Percentiles rank a stretch among this genome's conserved stretches.
Conservation (phyloP, 2,329 filamentous ascomycete genomes). For the Trichoderma simmonsii region DNA sequence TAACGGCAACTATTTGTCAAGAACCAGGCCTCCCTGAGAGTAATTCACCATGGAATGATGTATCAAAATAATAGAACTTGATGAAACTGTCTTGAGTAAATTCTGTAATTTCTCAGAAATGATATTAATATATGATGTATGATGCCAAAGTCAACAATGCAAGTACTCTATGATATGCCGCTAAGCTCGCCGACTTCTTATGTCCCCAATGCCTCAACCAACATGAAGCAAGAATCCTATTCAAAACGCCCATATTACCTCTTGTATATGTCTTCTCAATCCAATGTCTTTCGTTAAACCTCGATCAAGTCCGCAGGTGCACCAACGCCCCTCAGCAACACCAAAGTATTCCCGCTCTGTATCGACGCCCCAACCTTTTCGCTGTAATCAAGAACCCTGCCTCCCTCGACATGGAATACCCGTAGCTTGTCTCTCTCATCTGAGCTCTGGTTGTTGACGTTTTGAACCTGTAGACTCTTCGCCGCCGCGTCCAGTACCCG, state of each 20-base stretch:
- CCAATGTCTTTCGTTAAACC: conserved; percentile 9
- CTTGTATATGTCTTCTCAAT: background rate
- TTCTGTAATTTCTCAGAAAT: background rate
- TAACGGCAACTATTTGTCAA: background rate
- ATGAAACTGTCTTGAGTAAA: background rate
- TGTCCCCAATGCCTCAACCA: background rate
- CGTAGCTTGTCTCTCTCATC: conserved; percentile 77
- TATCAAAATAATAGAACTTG: background rate
- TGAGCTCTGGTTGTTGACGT: conserved; percentile 75
- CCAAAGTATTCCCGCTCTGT: conserved; percentile 83
- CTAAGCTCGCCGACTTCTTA: background rate
- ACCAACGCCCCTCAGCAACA: conserved; percentile 81
- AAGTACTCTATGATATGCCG: background rate
- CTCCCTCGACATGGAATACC: conserved; percentile 91
- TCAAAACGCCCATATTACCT: background rate
- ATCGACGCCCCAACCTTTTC: conserved; percentile 77
- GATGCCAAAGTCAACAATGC: background rate
- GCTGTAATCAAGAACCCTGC: conserved; percentile 78
- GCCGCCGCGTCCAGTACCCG: conserved; percentile 76
- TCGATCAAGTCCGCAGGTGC: conserved; percentile 72
- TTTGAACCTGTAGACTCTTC: conserved; percentile 72
- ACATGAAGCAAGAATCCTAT: background rate
- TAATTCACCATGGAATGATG: background rate
- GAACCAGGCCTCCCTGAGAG: fast-evolving
- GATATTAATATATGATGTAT: background rate